phyloP scores from a whole-genome alignment of 1,139 yeast species.

The Pichia sp. region DNA sequence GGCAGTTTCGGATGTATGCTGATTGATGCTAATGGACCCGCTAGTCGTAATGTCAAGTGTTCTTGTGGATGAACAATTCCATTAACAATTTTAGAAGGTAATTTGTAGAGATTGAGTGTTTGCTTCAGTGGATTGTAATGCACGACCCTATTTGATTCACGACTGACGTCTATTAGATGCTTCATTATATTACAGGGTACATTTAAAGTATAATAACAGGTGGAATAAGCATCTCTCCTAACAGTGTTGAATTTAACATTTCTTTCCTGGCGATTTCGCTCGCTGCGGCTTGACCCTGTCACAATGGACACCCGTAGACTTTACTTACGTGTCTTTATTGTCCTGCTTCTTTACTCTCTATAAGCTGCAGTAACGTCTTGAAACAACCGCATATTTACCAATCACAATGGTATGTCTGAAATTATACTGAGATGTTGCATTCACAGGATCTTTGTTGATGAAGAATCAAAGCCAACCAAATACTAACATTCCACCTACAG shows the following conservation, averaged over 20 bases:
- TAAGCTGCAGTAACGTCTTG: no score
- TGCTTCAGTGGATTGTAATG: background rate
- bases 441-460: no score
- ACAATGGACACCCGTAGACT: no score
- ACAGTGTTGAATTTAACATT: no score
- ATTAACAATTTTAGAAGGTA: background rate
- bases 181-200: background rate
- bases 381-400: no score
- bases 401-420: background rate
- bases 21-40: background rate
- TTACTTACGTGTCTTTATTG: no score
- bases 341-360: no score
- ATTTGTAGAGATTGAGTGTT: background rate
- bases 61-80: background rate
- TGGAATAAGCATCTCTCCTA: no score
- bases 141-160: background rate
- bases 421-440: no score
- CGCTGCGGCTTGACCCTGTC: no score
- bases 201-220: no score
- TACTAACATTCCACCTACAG: slow-evolving; percentile 17
- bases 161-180: background rate
- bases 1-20: slow-evolving; percentile 2
- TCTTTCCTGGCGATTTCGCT: no score
- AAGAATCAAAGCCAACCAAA: background rate
- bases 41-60: background rate